These are phyloP conservation scores for Gentiana straminea DNA, from an alignment of 257 asterid species.

Conservation along the genomic window DNA sequence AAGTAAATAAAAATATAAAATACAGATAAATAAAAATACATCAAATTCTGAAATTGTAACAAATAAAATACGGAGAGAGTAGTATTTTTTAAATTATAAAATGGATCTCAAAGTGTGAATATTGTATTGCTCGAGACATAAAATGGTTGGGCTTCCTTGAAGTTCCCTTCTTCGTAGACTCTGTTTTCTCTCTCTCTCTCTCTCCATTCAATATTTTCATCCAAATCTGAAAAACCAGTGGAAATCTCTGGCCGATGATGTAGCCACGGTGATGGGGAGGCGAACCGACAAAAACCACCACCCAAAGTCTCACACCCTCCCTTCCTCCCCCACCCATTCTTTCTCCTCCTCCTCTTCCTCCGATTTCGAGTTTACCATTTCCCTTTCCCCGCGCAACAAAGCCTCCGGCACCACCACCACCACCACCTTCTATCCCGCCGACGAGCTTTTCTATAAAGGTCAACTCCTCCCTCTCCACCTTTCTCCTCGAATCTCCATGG, in stretches of 20 bases:
- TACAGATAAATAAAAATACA: too few species aligned
- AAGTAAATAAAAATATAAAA: too few species aligned
- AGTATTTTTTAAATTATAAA: too few species aligned
- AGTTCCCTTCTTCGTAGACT: not conserved
- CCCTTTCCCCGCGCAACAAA: conserved; percentile 40
- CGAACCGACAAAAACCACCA: conserved; percentile 22
- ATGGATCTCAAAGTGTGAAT: too few species aligned
- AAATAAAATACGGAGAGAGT: too few species aligned
- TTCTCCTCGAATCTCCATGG: conserved; percentile 74
- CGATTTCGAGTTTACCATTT: conserved; percentile 69
- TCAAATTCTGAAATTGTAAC: too few species aligned
- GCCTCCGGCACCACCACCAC: conserved; percentile 18
- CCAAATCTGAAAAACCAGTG: not conserved
- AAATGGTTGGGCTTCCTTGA: too few species aligned
- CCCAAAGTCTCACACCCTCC: conserved; percentile 59
- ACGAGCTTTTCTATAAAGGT: conserved; percentile 88
- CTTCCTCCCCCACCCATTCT: conserved; percentile 65
- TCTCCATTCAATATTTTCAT: too few species aligned
- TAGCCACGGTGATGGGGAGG: conserved; percentile 39
- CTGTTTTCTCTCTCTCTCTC: not conserved
- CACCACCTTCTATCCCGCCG: conserved; percentile 60
- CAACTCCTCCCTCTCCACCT: conserved; percentile 81
- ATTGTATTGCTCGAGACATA: too few species aligned
- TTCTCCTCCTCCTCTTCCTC: conserved; percentile 58
- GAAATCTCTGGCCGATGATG: conserved; percentile 10